Evolutionary conservation across 2,329 filamentous ascomycete species (phyloP), one percentile per base, ranked within the genome.

Genomic region (Pseudogymnoascus sp.): DNA sequence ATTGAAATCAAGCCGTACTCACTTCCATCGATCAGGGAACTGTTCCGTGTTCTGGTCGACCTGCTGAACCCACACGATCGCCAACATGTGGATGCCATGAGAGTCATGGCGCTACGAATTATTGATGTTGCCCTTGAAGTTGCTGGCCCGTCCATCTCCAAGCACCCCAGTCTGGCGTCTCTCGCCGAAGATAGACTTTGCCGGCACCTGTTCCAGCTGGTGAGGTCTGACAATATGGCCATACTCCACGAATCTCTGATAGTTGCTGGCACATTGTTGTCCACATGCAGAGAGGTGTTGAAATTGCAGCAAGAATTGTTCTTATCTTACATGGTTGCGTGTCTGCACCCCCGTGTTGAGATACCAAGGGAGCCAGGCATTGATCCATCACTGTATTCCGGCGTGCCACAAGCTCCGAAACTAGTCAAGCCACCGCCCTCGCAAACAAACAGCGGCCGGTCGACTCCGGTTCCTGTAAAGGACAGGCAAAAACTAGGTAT

Each of bases 291-390:
- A 65, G 86, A 86, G 31, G 90, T 97, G 12, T 81, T 99, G 45
- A 97, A 97, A 77, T 80, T 99, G 43, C 94, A 99, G 72, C 94
- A 99, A 76, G 94, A 99, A 76, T 81, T 99, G 0, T 99, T 96
- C 72, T 78, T 99, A 37, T 95, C 92, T 0, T 99, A 99, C 71
- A 77, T 99, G 59, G 90, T 99, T 21, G 91, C 92, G 6, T 99
- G 94, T 74, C 80, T 99, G 59, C 93, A 97, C 74, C 92, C 93
- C 5, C 86, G 88, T n/a, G 88, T 97, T 31, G 92, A 96, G 62
- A 97, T 99, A 70, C 94, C 95, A 0, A 83, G 88, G 61, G 94
- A 99, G 71, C 81, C 89, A 6, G 90, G 90, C 12, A 97, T 99
- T 62, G 91, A 97, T 72, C 92, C 93, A 26, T 87, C 88, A 3